Evolutionary conservation across 176 grass and related monocot species (phyloP), one percentile per base, ranked within the genome.

Genomic region (Zoysia pacifica): DNA sequence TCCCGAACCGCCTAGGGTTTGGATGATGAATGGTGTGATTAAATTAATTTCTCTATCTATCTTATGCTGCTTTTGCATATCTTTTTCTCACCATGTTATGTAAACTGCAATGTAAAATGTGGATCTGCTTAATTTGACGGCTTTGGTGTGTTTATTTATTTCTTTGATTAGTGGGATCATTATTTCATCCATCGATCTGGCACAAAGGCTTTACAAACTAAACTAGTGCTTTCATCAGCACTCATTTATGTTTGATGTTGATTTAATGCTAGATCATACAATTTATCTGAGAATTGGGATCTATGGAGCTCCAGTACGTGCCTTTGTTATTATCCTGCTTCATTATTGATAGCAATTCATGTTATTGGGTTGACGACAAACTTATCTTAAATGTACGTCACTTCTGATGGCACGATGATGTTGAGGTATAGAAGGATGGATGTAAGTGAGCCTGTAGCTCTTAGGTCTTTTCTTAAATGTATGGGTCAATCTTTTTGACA

Each of bases 21-120:
- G 59, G 82, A 77, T 89, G 54, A 69, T 79, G 62, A 62, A 69
- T 79, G 62, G 67, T 78, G 74, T 88, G 75, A 83, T 88, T 87
- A 82, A 28, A 28, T 28, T 28, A 28, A 28, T 28, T 28, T 28
- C 28, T 28, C 28, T 28, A 75, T 84, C 71, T 80, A 59, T 6
- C 72, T 37, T 19, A 80, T 89, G 58, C 1, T 77, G 52, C 66
- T 20, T 48, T 48, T 73, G 42, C 37, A 80, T 73, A 65, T 10
- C 76, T 58, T 48, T 46, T 0, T 70, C 14, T 55, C 28, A 28
- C 28, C 28, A 28, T 28, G 28, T 28, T 28, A 28, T 28, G 28
- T 28, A 28, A 28, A 28, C 28, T 52, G 62, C 48, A 53, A 67
- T 81, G 78, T 81, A 81, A 71, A 81, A 20, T 70, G 65, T 70